Evolutionary conservation across 1,284 basidiomycete genomes (phyloP).

Genomic region (Puccinia triticina): DNA sequence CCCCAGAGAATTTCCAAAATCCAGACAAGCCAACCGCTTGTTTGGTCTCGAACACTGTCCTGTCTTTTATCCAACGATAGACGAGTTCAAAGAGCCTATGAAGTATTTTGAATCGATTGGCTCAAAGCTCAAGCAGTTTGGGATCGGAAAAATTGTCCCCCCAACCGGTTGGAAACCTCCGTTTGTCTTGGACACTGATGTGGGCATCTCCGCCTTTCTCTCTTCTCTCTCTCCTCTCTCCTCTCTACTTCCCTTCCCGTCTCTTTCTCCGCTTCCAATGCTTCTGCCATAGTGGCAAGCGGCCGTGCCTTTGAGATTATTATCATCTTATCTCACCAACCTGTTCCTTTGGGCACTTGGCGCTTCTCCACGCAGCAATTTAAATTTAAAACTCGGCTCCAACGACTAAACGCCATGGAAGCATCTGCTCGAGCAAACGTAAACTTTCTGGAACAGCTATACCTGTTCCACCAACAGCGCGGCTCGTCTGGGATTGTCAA

Average conservation of each 20-base stretch:
- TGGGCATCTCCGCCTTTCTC: constrained; percentile 60
- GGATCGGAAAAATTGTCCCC: constrained; percentile 95
- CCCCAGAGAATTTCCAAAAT: constrained; percentile 31
- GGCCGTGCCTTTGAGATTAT: not conserved
- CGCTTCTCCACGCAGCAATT: constrained; percentile 67
- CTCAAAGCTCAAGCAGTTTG: constrained; percentile 70
- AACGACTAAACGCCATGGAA: constrained; percentile 94
- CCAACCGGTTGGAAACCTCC: constrained; percentile 93
- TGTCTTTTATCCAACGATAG: constrained; percentile 79
- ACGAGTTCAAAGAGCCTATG: constrained; percentile 93
- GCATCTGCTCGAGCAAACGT: constrained; percentile 93
- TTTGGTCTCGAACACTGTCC: constrained; percentile 91
- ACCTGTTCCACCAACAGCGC: constrained; percentile 65
- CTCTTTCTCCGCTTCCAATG: not conserved
- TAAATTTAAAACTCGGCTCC: constrained; percentile 92
- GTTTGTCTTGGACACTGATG: constrained; percentile 92
- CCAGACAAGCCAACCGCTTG: constrained; percentile 57
- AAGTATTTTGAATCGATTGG: constrained; percentile 86
- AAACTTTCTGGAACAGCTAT: constrained; percentile 95
- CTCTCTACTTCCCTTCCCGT: not conserved
- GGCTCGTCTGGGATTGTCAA: constrained; percentile 52
- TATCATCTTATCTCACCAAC: constrained; percentile 19
- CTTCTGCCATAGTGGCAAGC: too few species aligned
- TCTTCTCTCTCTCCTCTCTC: too few species aligned
- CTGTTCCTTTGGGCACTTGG: not conserved